A percentile compares a stretch with the other conserved stretches of the same genome.
phyloP scores from a whole-genome alignment of 2,329 filamentous ascomycete genomes.

The Rhinocladiella mackenziei region DNA sequence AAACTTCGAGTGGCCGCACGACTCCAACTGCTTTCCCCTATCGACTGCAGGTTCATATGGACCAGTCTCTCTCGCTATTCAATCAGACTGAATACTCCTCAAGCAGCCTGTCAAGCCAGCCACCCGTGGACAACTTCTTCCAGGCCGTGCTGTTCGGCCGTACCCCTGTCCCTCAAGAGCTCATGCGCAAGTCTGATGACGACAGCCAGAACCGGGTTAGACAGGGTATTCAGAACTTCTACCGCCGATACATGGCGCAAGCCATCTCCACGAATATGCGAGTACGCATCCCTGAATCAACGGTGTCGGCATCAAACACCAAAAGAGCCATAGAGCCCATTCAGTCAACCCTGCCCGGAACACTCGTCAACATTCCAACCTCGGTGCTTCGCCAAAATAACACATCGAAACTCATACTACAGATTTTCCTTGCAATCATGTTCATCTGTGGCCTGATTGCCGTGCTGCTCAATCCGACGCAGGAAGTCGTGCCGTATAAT shows the following conservation, averaged over 20 bases:
- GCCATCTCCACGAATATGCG: conserved; percentile 26
- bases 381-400: conserved; percentile 12
- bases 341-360: conserved; percentile 2
- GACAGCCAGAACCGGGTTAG: background rate
- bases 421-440: conserved; percentile 22
- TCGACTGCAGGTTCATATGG: conserved; percentile 19
- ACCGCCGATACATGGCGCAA: conserved; percentile 29
- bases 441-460: conserved; percentile 9
- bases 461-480: background rate
- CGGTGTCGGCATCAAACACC: background rate
- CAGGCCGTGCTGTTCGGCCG: conserved; percentile 24
- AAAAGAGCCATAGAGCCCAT: background rate
- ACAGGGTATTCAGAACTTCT: conserved; percentile 16
- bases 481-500: conserved; percentile 15
- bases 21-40: conserved; percentile 14
- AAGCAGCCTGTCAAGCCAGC: background rate
- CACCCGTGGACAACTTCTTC: conserved; percentile 23
- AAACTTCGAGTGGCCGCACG: background rate
- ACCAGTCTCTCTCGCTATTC: conserved; percentile 18
- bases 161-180: background rate
- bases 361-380: background rate
- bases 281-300: background rate
- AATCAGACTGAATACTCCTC: conserved; percentile 15
- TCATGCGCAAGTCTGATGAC: background rate
- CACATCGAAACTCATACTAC: conserved; percentile 19